These are phyloP conservation scores for Penicillium maclennaniae DNA, from an alignment of 495 filamentous ascomycete genomes.

Conservation along the genomic window DNA sequence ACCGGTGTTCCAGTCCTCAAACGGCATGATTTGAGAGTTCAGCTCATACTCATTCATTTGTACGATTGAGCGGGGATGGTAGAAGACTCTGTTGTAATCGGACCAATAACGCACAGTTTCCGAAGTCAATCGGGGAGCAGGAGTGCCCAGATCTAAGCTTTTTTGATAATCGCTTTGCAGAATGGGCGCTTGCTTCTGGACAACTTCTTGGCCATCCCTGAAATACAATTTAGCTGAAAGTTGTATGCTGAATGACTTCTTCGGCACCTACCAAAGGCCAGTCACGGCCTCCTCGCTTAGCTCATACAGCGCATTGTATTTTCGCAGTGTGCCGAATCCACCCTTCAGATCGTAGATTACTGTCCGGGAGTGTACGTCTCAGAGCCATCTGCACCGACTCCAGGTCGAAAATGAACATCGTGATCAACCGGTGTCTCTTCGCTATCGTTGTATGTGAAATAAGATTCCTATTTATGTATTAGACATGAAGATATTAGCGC, in stretches of 20 bases:
- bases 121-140: constrained; percentile 57
- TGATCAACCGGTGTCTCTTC: constrained; percentile 75
- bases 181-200: constrained; percentile 65
- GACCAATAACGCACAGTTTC: constrained; percentile 88
- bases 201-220: constrained; percentile 66
- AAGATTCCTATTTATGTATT: constrained; percentile 65
- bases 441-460: constrained; percentile 81
- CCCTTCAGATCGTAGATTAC: constrained; percentile 94
- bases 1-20: constrained; percentile 75
- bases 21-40: constrained; percentile 70
- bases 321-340: constrained; percentile 81
- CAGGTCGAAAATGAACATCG: constrained; percentile 86
- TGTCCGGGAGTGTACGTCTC: constrained; percentile 92
- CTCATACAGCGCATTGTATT: constrained; percentile 88
- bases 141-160: constrained; percentile 65
- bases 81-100: constrained; percentile 87
- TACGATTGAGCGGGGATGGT: constrained; percentile 83
- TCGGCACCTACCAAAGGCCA: constrained; percentile 53
- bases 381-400: constrained; percentile 69
- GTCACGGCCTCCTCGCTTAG: constrained; percentile 49
- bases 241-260: background rate
- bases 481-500: constrained; percentile 12
- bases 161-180: constrained; percentile 68
- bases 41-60: constrained; percentile 87
- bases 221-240: background rate